These are phyloP conservation scores for California macrophylla DNA, from an alignment of 441 rosid genomes.

Conservation along the genomic window DNA sequence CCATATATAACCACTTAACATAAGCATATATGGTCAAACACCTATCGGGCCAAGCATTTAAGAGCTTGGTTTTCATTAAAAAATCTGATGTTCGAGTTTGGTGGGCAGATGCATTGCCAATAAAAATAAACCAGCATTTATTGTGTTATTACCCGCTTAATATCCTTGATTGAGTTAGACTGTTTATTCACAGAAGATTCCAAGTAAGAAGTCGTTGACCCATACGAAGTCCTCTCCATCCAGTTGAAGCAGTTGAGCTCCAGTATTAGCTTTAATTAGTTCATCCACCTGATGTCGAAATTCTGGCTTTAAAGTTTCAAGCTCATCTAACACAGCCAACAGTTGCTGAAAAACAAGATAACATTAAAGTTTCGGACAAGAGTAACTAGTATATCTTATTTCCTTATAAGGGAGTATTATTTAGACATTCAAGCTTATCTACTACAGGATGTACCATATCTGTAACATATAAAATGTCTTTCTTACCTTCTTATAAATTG, in stretches of 20 bases:
- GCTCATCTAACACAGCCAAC: slow-evolving; percentile 57
- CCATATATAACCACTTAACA: not conserved
- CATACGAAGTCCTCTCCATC: slow-evolving; percentile 30
- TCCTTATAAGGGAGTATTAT: not conserved
- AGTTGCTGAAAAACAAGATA: slow-evolving; percentile 39
- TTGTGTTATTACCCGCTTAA: slow-evolving; percentile 30
- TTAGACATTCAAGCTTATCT: not conserved
- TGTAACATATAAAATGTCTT: not conserved
- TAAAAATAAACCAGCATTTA: not conserved
- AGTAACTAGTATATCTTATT: not conserved
- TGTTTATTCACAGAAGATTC: slow-evolving; percentile 31
- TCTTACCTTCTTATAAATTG: slow-evolving; percentile 56
- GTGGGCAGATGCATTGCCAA: not conserved
- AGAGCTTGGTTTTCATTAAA: not conserved
- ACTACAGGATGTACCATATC: not conserved
- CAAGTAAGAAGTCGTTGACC: slow-evolving; percentile 29
- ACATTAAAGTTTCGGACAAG: not conserved
- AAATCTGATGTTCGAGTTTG: not conserved
- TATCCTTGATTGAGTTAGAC: slow-evolving; percentile 29
- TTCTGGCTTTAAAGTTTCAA: slow-evolving; percentile 74
- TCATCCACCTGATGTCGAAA: slow-evolving; percentile 42
- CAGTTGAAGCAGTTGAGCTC: slow-evolving; percentile 26
- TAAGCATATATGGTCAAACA: not conserved
- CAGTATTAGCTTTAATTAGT: slow-evolving; percentile 32
- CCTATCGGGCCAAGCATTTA: not conserved